Conservation (phyloP, 345 rosid genomes). For the Raphanus raphanistrum region DNA sequence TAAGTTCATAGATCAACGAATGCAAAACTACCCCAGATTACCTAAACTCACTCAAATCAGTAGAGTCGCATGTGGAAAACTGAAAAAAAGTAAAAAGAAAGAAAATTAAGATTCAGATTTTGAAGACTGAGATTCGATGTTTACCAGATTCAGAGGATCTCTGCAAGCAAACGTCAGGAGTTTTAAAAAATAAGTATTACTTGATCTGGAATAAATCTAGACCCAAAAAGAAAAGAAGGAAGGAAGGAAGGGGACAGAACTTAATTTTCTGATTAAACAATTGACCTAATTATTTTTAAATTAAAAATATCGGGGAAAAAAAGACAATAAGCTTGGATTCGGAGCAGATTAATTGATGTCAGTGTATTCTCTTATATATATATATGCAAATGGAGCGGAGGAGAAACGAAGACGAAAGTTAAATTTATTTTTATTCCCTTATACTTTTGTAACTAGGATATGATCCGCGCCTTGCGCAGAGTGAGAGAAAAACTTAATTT, state of each 20-base stretch:
- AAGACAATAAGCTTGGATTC: slow-evolving; percentile 16
- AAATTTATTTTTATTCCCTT: background rate
- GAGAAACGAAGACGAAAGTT: slow-evolving; percentile 13
- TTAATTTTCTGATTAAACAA: slow-evolving; percentile 20
- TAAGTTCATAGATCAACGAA: slow-evolving; percentile 17
- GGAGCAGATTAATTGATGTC: slow-evolving; percentile 10
- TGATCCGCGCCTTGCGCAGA: too few species aligned
- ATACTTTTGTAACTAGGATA: too few species aligned
- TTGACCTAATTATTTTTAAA: background rate
- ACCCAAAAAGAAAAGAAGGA: background rate
- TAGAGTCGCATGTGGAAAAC: background rate
- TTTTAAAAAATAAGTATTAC: background rate
- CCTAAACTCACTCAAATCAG: background rate
- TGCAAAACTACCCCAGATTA: slow-evolving; percentile 22
- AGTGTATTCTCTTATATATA: background rate
- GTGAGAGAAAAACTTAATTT: too few species aligned
- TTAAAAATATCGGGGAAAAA: background rate
- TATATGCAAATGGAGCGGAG: background rate
- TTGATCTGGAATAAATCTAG: slow-evolving; percentile 31
- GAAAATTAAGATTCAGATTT: slow-evolving; percentile 3
- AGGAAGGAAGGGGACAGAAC: background rate
- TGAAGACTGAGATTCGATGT: slow-evolving; percentile 17
- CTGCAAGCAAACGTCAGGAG: slow-evolving; percentile 22
- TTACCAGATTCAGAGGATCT: slow-evolving; percentile 31
- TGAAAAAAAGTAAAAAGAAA: background rate